phyloP scores from a whole-genome alignment of 148 eudicot species.

The Rhododendron griersonianum region DNA sequence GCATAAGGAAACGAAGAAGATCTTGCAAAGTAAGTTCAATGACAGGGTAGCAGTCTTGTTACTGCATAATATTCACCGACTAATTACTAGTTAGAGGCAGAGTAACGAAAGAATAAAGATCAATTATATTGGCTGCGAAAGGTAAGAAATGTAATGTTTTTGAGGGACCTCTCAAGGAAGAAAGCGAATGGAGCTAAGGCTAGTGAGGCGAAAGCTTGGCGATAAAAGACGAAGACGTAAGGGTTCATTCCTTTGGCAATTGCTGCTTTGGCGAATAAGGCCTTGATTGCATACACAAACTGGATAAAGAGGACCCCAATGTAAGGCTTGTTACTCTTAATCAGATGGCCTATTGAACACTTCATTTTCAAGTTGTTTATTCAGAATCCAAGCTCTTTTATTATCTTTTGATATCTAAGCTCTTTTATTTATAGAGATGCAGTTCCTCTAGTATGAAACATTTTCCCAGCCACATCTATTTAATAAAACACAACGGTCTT shows the following conservation, averaged over 20 bases:
- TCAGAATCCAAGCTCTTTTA: not conserved
- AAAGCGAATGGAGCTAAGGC: constrained; percentile 32
- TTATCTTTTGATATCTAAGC: not conserved
- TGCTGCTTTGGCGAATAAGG: constrained; percentile 27
- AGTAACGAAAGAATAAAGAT: too few species aligned
- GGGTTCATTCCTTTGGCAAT: constrained; percentile 32
- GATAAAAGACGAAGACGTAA: constrained; percentile 25
- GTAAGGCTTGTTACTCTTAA: constrained; percentile 28
- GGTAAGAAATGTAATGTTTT: not conserved
- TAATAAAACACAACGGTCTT: too few species aligned
- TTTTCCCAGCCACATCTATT: not conserved
- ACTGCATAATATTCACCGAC: not conserved
- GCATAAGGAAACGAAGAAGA: constrained; percentile 25
- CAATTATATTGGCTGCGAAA: not conserved
- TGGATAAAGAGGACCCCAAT: constrained; percentile 27
- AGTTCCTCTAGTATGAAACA: not conserved
- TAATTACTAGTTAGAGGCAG: not conserved
- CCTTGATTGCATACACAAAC: constrained; percentile 33
- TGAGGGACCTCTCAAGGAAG: constrained; percentile 30
- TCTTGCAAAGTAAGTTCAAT: constrained; percentile 15
- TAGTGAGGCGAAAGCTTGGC: constrained; percentile 26
- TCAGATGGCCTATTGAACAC: not conserved
- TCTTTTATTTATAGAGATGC: not conserved
- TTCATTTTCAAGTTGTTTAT: not conserved
- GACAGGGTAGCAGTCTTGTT: constrained; percentile 17